Evolutionary conservation across 2,329 filamentous ascomycete species (phyloP), one percentile per base, ranked within the genome.

Genomic region (Colletotrichum sojae): DNA sequence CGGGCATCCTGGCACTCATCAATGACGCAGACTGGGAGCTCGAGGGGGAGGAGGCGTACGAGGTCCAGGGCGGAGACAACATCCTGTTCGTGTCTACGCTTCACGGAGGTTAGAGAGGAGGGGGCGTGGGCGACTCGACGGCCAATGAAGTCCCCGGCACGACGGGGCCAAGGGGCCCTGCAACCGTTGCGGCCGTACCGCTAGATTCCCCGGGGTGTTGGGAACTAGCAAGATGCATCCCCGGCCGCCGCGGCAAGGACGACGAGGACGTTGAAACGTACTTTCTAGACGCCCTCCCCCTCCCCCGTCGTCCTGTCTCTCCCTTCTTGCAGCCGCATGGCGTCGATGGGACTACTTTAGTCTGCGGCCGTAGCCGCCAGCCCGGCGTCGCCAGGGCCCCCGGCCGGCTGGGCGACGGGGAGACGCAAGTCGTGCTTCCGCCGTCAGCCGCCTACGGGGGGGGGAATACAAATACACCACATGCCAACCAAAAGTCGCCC

Each of bases 21-120:
- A 99, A 99, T 78, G 96, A 99, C 75, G 94, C 94, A 27, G 96
- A 99, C 80, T 99, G 96, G 96, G 96, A 98, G 80, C 88, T 99
- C 13, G 96, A 98, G 81, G 96, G 95, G 18, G 95, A 98, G 81
- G 94, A 96, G 78, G 88, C 90, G 73, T 98, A 98, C 78, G 91
- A 94, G 81, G 83, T 99, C 67, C 90, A 95, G 81, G 81, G 85
- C 71, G 88, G 90, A 67, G 96, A 99, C 83, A 95, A 93, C 77
- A 93, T 99, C 74, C 85, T 98, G 73, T 99, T 99, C 82, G 95
- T 99, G 71, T 98, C 95, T 70, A 99, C 96, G 18, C 85, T 99
- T 71, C 96, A 99, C 80, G 96, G 96, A 67, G 96, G 96, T 70
- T 98, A 88, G 75, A 60, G 31, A 36, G 27, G 46, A 52, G 62